phyloP scores from a whole-genome alignment of 352 stramenopile species.

The Pythium rishiriense region DNA sequence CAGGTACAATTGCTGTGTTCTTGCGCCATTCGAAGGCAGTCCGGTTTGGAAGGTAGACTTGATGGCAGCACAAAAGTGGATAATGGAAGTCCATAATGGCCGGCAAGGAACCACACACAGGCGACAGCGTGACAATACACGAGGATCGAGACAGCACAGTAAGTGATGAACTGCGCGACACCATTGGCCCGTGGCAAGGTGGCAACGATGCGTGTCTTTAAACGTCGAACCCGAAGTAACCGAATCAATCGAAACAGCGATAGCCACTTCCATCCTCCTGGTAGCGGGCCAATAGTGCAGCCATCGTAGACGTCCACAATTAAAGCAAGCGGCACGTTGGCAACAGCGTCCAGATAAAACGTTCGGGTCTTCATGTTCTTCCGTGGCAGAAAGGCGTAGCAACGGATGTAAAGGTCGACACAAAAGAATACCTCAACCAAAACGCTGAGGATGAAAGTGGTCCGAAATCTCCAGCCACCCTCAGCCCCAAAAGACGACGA shows the following conservation, averaged over 20 bases:
- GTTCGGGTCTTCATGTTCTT: constrained; percentile 19
- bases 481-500: constrained; percentile 9
- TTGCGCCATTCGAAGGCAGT: constrained; percentile 30
- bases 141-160: constrained; percentile 30
- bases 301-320: constrained; percentile 29
- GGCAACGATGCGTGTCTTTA: constrained; percentile 21
- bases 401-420: constrained; percentile 24
- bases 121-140: constrained; percentile 32
- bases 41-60: constrained; percentile 14
- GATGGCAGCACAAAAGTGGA: neutral
- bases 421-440: constrained; percentile 30
- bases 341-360: constrained; percentile 26
- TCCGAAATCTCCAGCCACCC: constrained; percentile 15
- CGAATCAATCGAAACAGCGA: constrained; percentile 31
- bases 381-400: constrained; percentile 19
- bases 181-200: constrained; percentile 24
- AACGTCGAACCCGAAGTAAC: constrained; percentile 25
- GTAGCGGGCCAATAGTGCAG: constrained; percentile 8
- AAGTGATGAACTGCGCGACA: constrained; percentile 32
- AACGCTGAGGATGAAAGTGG: constrained; percentile 25
- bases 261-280: constrained; percentile 19
- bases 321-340: constrained; percentile 28
- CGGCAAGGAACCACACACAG: constrained; percentile 31
- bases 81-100: constrained; percentile 21
- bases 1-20: constrained; percentile 31